Evolutionary conservation across 1,139 yeast genomes (phyloP), one percentile per base, ranked within the genome.

Genomic region (Protomyces pachydermus): DNA sequence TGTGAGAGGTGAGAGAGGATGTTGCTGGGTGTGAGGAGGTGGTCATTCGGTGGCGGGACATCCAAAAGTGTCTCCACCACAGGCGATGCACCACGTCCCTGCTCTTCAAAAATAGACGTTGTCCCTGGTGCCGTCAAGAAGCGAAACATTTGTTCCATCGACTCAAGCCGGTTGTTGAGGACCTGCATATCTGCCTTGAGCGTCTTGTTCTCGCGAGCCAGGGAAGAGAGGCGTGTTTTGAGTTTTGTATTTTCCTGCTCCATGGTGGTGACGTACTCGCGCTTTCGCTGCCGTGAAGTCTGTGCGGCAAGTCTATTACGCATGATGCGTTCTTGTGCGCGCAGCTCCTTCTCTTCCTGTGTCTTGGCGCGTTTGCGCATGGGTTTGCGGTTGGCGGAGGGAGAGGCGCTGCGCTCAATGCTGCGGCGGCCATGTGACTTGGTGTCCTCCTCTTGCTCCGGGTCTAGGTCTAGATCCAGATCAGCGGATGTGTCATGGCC

Each of bases 291-390:
- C 69, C 98, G 84, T 38, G 96, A 88, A 57, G 96, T 96, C 74
- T 93, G 98, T 55, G 98, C 98, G 28, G 98, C 98, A 74, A 93
- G 87, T 72, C 98, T 84, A 76, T 93, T 93, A 74, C 98, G 83
- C 74, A 93, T 80, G 65, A 93, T 91, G 66, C 98, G 81, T 77
- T 93, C 98, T 62, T 91, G 84, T 64, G 97, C 83, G 68, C 98
- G 86, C 77, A 91, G 97, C 76, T 93, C 98, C 78, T 91, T 93
- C 78, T 93, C 98, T 76, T 91, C 97, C 71, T 88, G 84, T 52
- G 98, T 93, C 79, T 88, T 90, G 10, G 98, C 98, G 71, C 98
- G 83, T 78, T 93, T 93, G 69, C 98, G 83, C 64, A 98, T 98
- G 38, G 98, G 97, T 68, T 91, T 80, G 37, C 58, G 57, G 34